Evolutionary conservation across 345 rosid genomes (phyloP).

Genomic region (Anacardium occidentale): DNA sequence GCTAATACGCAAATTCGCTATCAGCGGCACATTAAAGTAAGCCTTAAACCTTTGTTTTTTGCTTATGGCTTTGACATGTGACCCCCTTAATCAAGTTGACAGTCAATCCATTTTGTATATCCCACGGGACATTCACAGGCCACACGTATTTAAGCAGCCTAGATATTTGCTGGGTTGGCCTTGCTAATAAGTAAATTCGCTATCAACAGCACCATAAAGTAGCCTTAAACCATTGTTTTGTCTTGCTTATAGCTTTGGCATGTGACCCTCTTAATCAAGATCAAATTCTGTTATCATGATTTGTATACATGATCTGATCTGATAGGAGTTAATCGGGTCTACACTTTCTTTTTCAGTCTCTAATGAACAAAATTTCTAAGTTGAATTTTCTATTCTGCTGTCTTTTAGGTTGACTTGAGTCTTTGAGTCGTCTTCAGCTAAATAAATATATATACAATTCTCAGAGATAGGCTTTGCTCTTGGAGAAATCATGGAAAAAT

Average conservation of each 20-base stretch:
- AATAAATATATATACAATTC: neutral
- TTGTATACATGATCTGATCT: too few species aligned
- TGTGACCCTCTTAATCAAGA: neutral
- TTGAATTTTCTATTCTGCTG: neutral
- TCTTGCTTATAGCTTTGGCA: neutral
- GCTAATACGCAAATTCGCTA: too few species aligned
- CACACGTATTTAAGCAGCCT: neutral
- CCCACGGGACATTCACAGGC: neutral
- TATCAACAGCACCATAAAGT: neutral
- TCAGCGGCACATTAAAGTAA: too few species aligned
- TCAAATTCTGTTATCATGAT: neutral
- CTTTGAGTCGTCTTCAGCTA: neutral
- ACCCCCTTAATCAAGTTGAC: too few species aligned
- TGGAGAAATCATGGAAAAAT: slow-evolving; percentile 12
- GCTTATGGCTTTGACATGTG: too few species aligned
- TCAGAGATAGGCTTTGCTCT: neutral
- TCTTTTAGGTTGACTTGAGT: neutral
- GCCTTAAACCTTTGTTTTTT: too few species aligned
- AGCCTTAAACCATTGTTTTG: neutral
- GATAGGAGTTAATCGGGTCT: too few species aligned
- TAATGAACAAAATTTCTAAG: neutral
- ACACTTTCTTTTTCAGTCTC: too few species aligned
- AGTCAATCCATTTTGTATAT: neutral
- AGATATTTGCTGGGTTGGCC: neutral
- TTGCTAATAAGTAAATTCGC: neutral